Percentiles rank a stretch among this genome's conserved stretches.
phyloP scores from a whole-genome alignment of 768 basidiomycete genomes.

The Xerocomellus chrysenteron region DNA sequence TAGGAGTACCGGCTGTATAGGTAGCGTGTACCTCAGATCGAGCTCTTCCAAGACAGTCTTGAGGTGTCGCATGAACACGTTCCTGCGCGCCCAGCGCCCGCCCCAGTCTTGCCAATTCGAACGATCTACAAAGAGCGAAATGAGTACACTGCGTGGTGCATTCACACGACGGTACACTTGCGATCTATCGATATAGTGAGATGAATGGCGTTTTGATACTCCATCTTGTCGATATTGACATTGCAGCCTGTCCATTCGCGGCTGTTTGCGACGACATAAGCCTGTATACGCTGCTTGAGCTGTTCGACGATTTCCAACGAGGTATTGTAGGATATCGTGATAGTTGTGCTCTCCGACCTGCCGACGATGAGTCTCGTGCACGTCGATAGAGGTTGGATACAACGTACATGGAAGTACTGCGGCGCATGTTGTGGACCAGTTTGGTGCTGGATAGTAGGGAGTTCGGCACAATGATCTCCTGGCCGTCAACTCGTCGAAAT shows the following conservation, averaged over 20 bases:
- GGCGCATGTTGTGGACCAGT: conserved; percentile 74
- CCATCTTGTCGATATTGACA: conserved; percentile 78
- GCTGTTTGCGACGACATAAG: conserved; percentile 60
- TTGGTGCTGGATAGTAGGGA: conserved; percentile 67
- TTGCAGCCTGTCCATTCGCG: conserved; percentile 70
- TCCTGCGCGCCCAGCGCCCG: conserved; percentile 73
- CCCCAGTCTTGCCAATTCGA: conserved; percentile 90
- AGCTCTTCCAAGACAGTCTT: conserved; percentile 73
- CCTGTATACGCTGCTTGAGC: conserved; percentile 54
- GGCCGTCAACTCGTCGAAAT: conserved; percentile 78
- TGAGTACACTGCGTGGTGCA: neutral
- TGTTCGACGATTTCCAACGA: conserved; percentile 70
- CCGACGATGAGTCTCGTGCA: conserved; percentile 4
- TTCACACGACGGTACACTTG: conserved; percentile 33
- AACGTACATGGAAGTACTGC: conserved; percentile 69
- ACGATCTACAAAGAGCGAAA: conserved; percentile 46
- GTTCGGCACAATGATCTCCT: conserved; percentile 79
- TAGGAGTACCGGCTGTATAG: conserved; percentile 68
- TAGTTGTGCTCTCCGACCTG: conserved; percentile 67
- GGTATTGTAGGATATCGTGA: conserved; percentile 68
- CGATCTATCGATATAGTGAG: conserved; percentile 72
- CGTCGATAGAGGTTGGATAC: neutral
- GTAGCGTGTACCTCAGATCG: conserved; percentile 67
- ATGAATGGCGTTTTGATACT: conserved; percentile 69
- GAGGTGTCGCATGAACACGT: conserved; percentile 71